phyloP scores from a whole-genome alignment of 257 asterid species.

The Petunia secreta region DNA sequence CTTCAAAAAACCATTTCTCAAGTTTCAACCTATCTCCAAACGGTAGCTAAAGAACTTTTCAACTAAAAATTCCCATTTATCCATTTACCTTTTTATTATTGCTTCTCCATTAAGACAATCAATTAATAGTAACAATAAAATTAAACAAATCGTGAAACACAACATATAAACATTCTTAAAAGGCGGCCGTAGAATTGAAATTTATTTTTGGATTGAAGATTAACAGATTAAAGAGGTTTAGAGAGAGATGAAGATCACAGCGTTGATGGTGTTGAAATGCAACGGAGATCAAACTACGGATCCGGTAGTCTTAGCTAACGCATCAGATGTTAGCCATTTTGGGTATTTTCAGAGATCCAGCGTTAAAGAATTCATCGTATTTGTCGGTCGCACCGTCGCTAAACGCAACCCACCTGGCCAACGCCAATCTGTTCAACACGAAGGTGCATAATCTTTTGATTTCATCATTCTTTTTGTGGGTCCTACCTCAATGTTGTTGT shows the following conservation, averaged over 20 bases:
- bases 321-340: constrained; percentile 74
- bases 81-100: background rate
- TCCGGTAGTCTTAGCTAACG: constrained; percentile 74
- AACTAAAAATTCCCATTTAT: background rate
- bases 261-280: constrained; percentile 78
- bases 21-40: too few species aligned
- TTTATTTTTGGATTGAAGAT: background rate
- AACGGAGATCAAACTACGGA: constrained; percentile 58
- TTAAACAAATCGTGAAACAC: too few species aligned
- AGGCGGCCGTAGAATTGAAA: constrained; percentile 7
- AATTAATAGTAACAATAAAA: background rate
- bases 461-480: background rate
- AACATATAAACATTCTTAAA: background rate
- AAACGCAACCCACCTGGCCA: constrained; percentile 75
- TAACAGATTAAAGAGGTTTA: background rate
- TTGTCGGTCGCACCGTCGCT: constrained; percentile 87
- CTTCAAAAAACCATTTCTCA: too few species aligned
- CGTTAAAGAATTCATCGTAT: constrained; percentile 75
- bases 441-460: too few species aligned
- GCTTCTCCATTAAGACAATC: background rate
- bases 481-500: background rate
- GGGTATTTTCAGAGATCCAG: constrained; percentile 86
- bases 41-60: too few species aligned
- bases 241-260: constrained; percentile 79
- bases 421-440: constrained; percentile 68